Evolutionary conservation across 352 stramenopile species (phyloP), one percentile per base, ranked within the genome.

Genomic region (Phytophthora citricola): DNA sequence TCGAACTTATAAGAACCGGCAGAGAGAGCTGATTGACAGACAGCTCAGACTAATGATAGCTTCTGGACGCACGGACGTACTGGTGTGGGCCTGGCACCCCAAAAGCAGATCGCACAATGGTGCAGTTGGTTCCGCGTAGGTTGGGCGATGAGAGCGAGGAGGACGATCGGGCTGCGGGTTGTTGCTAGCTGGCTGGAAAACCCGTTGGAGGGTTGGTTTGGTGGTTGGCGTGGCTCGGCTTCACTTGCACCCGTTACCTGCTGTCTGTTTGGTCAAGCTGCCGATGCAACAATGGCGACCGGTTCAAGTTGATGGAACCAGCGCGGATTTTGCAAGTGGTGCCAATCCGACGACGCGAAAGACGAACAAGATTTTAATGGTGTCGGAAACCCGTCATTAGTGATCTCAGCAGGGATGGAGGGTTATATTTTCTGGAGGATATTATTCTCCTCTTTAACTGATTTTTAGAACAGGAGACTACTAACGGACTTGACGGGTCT

Each of bases 21-120:
- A 73, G 58, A 73, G 64, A 71, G 56, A 32, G 66, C 57, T 65
- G 53, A 71, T 62, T 63, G 65, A 63, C 49, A 71, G 67, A 57
- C 61, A 66, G 51, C 29, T 50, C 40, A 11, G 53, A 34, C 68
- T 76, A 73, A 76, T 78, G 62, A 73, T 76, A 79, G 62, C 47
- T 73, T 63, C 54, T 50, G 47, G 59, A 53, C 58, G 32, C 27
- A 58, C 24, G 51, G 59, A 52, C 58, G 32, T 22, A 58, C 26
- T 41, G 36, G 54, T 39, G 50, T 22, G 62, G 34, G 47, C 58
- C 34, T 63, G 63, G 45, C 45, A 52, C 63, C 51, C 43, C 26
- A 14, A 63, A 60, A 57, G 44, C 24, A 38, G 34, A 63, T 67
- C 17, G 48, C 34, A n/a, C 34, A 68, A 57, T 66, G 57, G 36